Base-by-base conservation (phyloP, 345 rosid species). In the Camelina hispida region DNA sequence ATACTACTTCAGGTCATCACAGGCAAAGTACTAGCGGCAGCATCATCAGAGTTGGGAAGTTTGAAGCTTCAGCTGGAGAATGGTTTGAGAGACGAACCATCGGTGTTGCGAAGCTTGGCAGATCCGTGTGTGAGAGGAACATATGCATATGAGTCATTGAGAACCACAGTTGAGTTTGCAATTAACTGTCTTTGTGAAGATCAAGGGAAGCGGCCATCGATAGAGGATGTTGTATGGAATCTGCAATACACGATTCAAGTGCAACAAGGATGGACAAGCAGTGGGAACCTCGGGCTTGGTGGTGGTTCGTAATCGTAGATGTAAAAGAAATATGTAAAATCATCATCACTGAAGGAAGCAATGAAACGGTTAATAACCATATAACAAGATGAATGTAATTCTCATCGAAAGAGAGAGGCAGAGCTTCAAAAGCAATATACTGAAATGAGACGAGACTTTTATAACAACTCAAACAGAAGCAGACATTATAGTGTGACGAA, bases 201-300 rank as follows among this genome's bases (percentile, higher is more conserved):
- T 65, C 48, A 84, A 22, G 81, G 72, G 54, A 84, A 68, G 57
- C 89, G 95, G 15, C 97, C 97, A 63, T 88, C 98, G 0, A 85
- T 94, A 51, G 98, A 94, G 62, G 97, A 94, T 71, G 93, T 91
- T 63, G 86, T 91, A 1, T 94, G 98, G 97, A 91, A 94, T 77
- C 79, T 94, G 83, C 98, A 91, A 68, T 94, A 90, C 58, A 88
- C 96, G 22, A 84, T 81, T 74, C 98, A 94, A 81, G 90, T 90
- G 44, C 98, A 94, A 65, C 96, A 90, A 76, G 95, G 96, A 75
- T 94, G 95, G 96, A 60, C 78, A 64, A 88, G 89, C 44, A 94
- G 96, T 46, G 98, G 89, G 56, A 91, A 87, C 81, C 90, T 88
- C 8, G 82, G 83, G 50, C 67, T 86, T 61, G 83, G 74, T 61